Evolutionary conservation across 805 yeast species (phyloP).

Genomic region (Yamadazyma paraphyllophila): DNA sequence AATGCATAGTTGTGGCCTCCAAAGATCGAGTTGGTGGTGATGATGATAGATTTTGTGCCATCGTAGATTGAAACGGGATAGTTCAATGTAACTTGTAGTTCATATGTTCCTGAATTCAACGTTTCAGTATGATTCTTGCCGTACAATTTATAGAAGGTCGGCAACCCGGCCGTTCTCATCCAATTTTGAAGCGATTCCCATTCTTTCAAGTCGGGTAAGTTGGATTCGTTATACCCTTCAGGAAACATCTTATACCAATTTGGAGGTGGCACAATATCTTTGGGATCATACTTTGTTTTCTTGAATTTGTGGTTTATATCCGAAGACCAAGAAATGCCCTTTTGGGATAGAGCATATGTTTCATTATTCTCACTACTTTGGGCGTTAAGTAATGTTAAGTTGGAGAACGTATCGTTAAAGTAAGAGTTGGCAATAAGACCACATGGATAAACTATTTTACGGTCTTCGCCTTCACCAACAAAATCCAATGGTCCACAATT

Average conservation of each 20-base stretch:
- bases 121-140: conserved; percentile 62
- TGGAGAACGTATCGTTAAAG: conserved; percentile 82
- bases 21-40: conserved; percentile 76
- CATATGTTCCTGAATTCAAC: conserved; percentile 66
- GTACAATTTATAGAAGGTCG: conserved; percentile 82
- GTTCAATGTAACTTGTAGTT: conserved; percentile 64
- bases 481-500: conserved; percentile 39
- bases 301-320: conserved; percentile 68
- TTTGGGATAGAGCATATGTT: conserved; percentile 44
- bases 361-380: conserved; percentile 43
- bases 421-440: conserved; percentile 91
- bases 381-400: conserved; percentile 47
- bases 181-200: conserved; percentile 92
- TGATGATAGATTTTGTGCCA: conserved; percentile 80
- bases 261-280: conserved; percentile 88
- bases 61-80: conserved; percentile 83
- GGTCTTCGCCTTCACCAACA: conserved; percentile 38
- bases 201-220: conserved; percentile 68
- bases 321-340: conserved; percentile 81
- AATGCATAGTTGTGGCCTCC: conserved; percentile 87
- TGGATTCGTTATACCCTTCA: conserved; percentile 80
- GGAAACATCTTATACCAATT: conserved; percentile 83
- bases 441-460: conserved; percentile 73
- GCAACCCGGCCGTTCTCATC: conserved; percentile 97
- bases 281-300: conserved; percentile 63